Evolutionary conservation across 352 stramenopile genomes (phyloP).

Genomic region (Plasmopara viticola): DNA sequence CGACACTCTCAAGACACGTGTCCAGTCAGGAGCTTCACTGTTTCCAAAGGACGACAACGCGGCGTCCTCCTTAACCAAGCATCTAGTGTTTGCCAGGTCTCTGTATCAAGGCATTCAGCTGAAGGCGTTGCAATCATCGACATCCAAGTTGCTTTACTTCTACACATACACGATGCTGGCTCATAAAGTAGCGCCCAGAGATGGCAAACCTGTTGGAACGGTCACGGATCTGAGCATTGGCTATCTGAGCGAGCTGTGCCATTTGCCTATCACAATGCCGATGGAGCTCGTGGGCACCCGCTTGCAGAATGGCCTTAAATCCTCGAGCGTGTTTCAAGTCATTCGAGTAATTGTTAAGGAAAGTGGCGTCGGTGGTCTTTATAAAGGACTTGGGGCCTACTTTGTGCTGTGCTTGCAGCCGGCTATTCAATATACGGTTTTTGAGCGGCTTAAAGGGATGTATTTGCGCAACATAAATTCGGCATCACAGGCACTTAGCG

Average conservation of each 20-base stretch:
- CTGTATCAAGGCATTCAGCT: constrained; percentile 81
- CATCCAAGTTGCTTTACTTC: constrained; percentile 89
- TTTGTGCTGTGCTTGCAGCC: constrained; percentile 95
- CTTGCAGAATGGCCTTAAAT: constrained; percentile 62
- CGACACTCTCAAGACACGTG: constrained; percentile 85
- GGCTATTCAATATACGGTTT: constrained; percentile 96
- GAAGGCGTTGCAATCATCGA: constrained; percentile 76
- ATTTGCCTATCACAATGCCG: constrained; percentile 77
- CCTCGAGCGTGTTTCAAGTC: constrained; percentile 49
- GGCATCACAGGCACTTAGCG: constrained; percentile 45
- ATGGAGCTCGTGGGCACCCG: constrained; percentile 86
- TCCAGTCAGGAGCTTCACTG: constrained; percentile 68
- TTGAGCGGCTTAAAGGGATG: constrained; percentile 84
- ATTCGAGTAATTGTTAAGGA: constrained; percentile 61
- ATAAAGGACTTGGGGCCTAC: constrained; percentile 88
- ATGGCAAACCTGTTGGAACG: constrained; percentile 58
- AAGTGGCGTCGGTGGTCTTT: constrained; percentile 63
- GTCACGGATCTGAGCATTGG: constrained; percentile 67
- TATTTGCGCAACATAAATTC: constrained; percentile 64
- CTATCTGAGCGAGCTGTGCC: constrained; percentile 76
- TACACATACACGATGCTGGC: constrained; percentile 83
- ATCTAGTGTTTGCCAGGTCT: constrained; percentile 44
- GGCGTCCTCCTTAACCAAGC: constrained; percentile 26
- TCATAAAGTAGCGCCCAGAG: constrained; percentile 50
- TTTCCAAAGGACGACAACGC: constrained; percentile 35